A percentile compares a stretch with the other conserved stretches of the same genome.
Conservation (phyloP, 305 asterid species). For the Euphrasia arctica region DNA sequence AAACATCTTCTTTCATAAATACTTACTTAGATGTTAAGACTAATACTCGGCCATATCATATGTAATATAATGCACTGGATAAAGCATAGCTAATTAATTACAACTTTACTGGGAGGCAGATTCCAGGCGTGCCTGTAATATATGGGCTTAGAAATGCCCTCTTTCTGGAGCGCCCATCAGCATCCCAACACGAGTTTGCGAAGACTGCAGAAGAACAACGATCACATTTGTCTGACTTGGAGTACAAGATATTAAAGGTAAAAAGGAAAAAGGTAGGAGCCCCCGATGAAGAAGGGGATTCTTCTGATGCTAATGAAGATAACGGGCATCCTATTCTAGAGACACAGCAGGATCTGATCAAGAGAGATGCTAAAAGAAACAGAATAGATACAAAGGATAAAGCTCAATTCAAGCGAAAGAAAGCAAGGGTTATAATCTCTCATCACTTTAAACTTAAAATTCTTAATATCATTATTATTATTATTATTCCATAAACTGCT, state of each 20-base stretch:
- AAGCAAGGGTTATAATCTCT: slow-evolving; percentile 57
- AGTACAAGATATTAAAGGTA: slow-evolving; percentile 47
- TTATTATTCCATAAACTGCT: slow-evolving; percentile 4
- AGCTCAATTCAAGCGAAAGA: slow-evolving; percentile 73
- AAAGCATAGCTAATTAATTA: no score
- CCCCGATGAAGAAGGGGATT: slow-evolving; percentile 42
- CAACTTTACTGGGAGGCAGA: slow-evolving; percentile 34
- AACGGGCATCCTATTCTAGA: slow-evolving; percentile 34
- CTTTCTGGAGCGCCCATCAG: slow-evolving; percentile 83
- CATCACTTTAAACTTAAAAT: neutral
- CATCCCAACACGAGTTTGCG: slow-evolving; percentile 58
- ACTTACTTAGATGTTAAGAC: neutral
- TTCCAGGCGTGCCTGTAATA: slow-evolving; percentile 89
- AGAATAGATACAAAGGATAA: slow-evolving; percentile 45
- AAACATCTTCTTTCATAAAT: neutral
- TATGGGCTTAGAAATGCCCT: slow-evolving; percentile 81
- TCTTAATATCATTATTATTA: neutral
- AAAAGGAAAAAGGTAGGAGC: slow-evolving; percentile 36
- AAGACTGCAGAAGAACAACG: slow-evolving; percentile 73
- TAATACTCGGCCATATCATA: neutral
- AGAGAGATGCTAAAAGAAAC: slow-evolving; percentile 28
- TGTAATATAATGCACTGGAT: slow-evolving; percentile 1
- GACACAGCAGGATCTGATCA: slow-evolving; percentile 29
- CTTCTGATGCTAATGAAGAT: slow-evolving; percentile 52
- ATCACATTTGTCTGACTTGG: slow-evolving; percentile 66